Evolutionary conservation across 1,284 basidiomycete species (phyloP), one percentile per base, ranked within the genome.

Genomic region (Marasmius oreades): DNA sequence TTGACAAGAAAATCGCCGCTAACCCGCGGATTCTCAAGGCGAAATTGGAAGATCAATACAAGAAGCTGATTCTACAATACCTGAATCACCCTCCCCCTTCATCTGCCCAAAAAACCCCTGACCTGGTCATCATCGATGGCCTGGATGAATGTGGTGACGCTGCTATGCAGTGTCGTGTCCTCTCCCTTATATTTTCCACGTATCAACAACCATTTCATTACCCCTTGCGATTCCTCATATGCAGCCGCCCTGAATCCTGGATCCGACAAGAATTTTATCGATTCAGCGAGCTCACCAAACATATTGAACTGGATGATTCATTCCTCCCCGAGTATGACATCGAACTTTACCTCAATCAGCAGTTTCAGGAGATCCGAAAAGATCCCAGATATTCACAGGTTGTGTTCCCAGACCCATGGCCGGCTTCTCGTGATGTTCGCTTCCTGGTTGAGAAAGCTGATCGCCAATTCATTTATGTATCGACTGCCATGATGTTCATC

Each of bases 381-480:
- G n/a, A n/a, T n/a, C n/a, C n/a, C n/a, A n/a, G n/a, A n/a, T n/a
- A n/a, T n/a, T n/a, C n/a, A n/a, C n/a, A n/a, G n/a, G n/a, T n/a
- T n/a, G n/a, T n/a, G n/a, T n/a, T n/a, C n/a, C n/a, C n/a, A n/a
- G n/a, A n/a, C n/a, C n/a, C n/a, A n/a, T n/a, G n/a, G n/a, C n/a
- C n/a, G n/a, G n/a, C n/a, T n/a, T 24, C 52, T 0, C 18, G 31
- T 1, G 59, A 57, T 11, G 51, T 68, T 18, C 45, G 57, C 0
- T 36, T 46, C 0, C 51, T 70, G 1, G 62, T 66, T 8, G 5
- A 47, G 1, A 61, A 61, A 28, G 56, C 67, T 5, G 62, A 64
- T 12, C 64, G 65, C 3, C 66, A 66, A 56, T 70, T 69, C 36
- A 64, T 68, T 48, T n/a, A n/a, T n/a, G n/a, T n/a, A n/a, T n/a